Percentiles rank a stretch among this genome's conserved stretches.
Conservation (phyloP, 225 moss, liverwort and hornwort species). For the Rhytidiadelphus loreus region DNA sequence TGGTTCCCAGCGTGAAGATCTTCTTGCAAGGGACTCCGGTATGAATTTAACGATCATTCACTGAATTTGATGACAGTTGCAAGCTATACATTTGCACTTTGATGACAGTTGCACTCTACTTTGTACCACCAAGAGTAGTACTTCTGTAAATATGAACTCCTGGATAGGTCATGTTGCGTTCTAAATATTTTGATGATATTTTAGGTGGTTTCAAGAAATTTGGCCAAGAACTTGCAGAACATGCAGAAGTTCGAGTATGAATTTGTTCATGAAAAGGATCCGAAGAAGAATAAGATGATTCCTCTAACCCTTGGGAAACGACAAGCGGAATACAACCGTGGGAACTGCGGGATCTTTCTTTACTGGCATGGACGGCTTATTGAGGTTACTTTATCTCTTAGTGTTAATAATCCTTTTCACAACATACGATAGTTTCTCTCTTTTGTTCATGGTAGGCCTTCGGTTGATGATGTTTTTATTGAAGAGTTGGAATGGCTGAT, state of each 20-base stretch:
- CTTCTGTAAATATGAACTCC: not conserved
- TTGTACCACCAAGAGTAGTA: not conserved
- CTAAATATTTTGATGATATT: not conserved
- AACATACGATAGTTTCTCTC: not conserved
- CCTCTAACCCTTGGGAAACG: slow-evolving; percentile 50
- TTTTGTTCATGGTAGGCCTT: not conserved
- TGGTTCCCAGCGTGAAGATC: slow-evolving; percentile 67
- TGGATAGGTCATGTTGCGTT: not conserved
- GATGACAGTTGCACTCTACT: not conserved
- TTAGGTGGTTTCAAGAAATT: slow-evolving; percentile 15
- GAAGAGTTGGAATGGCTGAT: not conserved
- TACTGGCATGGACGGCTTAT: slow-evolving; percentile 91
- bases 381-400: slow-evolving; percentile 23
- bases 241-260: not conserved
- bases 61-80: not conserved
- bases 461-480: not conserved
- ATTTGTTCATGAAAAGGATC: slow-evolving; percentile 20
- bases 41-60: not conserved
- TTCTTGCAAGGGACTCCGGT: slow-evolving; percentile 66
- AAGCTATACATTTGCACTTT: not conserved
- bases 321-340: slow-evolving; percentile 22
- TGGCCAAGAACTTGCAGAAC: slow-evolving; percentile 5
- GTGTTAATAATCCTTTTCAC: not conserved
- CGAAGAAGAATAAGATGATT: slow-evolving; percentile 9
- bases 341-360: slow-evolving; percentile 76